Evolutionary conservation across 1,139 yeast species (phyloP).

Genomic region (Meyerozyma sp.): DNA sequence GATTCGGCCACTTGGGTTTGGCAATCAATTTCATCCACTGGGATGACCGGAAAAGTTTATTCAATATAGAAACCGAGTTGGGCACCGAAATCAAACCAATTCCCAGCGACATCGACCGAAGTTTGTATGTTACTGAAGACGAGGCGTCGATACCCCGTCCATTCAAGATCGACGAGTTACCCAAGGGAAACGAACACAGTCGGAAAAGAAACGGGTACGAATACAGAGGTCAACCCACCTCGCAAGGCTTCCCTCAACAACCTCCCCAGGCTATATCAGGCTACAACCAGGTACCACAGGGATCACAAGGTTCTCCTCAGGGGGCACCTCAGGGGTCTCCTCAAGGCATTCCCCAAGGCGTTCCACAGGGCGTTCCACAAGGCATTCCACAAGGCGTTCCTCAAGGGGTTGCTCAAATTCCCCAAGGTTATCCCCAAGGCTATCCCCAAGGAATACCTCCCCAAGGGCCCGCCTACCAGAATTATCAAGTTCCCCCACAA

Average conservation of each 20-base stretch:
- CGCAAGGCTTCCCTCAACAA: conserved; percentile 10
- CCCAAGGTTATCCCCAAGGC: conserved; percentile 1
- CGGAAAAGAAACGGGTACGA: conserved; percentile 35
- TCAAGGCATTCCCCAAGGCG: conserved; percentile 1
- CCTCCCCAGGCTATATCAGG: neutral
- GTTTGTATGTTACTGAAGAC: conserved; percentile 83
- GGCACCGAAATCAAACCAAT: conserved; percentile 97
- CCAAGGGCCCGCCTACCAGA: conserved; percentile 7
- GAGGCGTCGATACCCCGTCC: conserved; percentile 79
- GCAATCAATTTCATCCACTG: conserved; percentile 96
- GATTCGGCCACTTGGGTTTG: conserved; percentile 97
- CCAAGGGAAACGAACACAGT: conserved; percentile 43
- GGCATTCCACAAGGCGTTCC: neutral
- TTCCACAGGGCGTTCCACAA: neutral
- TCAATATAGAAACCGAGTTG: conserved; percentile 93
- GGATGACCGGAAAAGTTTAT: conserved; percentile 91
- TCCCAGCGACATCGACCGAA: conserved; percentile 83
- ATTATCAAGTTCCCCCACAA: conserved; percentile 4
- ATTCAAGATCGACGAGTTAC: conserved; percentile 67
- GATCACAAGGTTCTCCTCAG: neutral
- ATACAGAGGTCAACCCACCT: conserved; percentile 48
- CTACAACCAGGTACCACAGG: neutral
- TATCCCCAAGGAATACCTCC: conserved; percentile 4
- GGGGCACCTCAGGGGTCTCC: neutral
- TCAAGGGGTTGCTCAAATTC: neutral